A percentile compares a stretch with the other conserved stretches of the same genome.
Evolutionary conservation across 2,329 filamentous ascomycete species (phyloP).

Genomic region (Arthroderma sp.): DNA sequence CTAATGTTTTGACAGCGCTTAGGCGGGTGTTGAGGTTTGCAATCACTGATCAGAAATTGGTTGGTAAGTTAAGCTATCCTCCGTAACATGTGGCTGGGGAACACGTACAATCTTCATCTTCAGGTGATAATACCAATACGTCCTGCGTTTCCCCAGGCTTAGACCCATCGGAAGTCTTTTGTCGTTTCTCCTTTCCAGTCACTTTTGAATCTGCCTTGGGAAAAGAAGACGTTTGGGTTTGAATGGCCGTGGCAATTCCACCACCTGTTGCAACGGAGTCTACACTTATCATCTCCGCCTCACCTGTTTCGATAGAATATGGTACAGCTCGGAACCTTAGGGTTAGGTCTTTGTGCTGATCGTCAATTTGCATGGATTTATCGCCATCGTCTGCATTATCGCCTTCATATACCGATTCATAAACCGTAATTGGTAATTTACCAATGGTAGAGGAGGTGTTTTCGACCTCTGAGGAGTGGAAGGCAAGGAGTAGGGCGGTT

Average conservation of each 20-base stretch:
- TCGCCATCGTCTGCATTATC: conserved; percentile 45
- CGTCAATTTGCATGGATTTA: conserved; percentile 60
- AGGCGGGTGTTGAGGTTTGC: conserved; percentile 67
- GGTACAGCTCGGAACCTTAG: conserved; percentile 71
- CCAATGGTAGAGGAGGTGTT: conserved; percentile 49
- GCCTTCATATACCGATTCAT: conserved; percentile 71
- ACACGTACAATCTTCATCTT: conserved; percentile 49
- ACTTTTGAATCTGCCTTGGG: conserved; percentile 4
- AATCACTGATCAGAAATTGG: conserved; percentile 33
- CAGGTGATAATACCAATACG: conserved; percentile 35
- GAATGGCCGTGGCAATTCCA: conserved; percentile 59
- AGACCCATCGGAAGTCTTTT: conserved; percentile 13
- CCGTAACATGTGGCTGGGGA: background rate
- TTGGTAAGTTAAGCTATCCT: background rate
- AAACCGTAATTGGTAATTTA: conserved; percentile 79
- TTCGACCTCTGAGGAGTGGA: conserved; percentile 54
- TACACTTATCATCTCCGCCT: conserved; percentile 95
- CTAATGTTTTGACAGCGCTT: conserved; percentile 89
- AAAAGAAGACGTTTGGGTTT: conserved; percentile 15
- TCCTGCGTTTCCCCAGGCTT: conserved; percentile 20
- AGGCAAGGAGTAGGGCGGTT: conserved; percentile 72
- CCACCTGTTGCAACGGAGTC: conserved; percentile 81
- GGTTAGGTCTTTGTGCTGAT: conserved; percentile 42
- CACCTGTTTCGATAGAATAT: conserved; percentile 82
- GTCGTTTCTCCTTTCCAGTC: conserved; percentile 16